These are phyloP conservation scores for Panaeolus cyanescens DNA, from an alignment of 768 basidiomycete genomes.

Conservation along the genomic window DNA sequence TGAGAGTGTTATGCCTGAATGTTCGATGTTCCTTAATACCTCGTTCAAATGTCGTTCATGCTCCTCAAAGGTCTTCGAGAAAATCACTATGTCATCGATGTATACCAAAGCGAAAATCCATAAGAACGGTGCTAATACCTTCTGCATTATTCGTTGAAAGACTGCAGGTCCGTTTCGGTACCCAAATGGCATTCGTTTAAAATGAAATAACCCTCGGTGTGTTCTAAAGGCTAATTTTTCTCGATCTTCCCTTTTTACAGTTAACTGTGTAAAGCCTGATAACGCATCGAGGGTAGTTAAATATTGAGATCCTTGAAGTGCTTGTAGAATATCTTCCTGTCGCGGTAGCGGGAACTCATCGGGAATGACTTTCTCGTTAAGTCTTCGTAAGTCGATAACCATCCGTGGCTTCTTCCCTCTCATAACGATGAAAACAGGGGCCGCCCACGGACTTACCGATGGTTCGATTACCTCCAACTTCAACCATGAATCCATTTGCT, in stretches of 20 bases:
- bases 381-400: conserved; percentile 30
- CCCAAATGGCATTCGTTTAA: conserved; percentile 42
- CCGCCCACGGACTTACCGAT: conserved; percentile 38
- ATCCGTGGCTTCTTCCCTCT: no score
- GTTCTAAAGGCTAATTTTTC: no score
- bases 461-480: conserved; percentile 39
- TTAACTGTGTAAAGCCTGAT: conserved; percentile 41
- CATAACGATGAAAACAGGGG: conserved; percentile 34
- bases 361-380: not conserved
- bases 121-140: conserved; percentile 31
- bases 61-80: conserved; percentile 24
- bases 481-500: conserved; percentile 29
- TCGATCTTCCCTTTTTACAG: not conserved
- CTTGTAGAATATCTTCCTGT: conserved; percentile 27
- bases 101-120: conserved; percentile 43
- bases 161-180: conserved; percentile 35
- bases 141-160: no score
- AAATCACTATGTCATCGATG: conserved; percentile 43
- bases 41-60: conserved; percentile 31
- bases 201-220: conserved; percentile 41
- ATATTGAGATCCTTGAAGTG: conserved; percentile 27
- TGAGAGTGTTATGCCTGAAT: conserved; percentile 31
- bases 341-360: no score
- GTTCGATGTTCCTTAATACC: conserved; percentile 26
- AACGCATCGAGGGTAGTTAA: conserved; percentile 27